Evolutionary conservation across 2,329 filamentous ascomycete genomes (phyloP), one percentile per base, ranked within the genome.

Genomic region (Aspergillus sp.): DNA sequence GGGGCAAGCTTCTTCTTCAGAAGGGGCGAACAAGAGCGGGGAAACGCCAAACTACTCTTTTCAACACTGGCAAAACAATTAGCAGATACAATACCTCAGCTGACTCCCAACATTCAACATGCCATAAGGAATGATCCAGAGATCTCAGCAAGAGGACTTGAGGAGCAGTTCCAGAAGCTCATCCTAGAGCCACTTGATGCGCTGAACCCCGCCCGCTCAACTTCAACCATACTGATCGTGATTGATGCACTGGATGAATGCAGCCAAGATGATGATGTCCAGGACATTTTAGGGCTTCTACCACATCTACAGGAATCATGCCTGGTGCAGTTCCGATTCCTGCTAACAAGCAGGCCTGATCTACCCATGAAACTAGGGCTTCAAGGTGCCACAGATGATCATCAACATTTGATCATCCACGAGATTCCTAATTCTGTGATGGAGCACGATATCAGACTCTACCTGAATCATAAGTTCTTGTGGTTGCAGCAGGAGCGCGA

Each of bases 21-120:
- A 65, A 69, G 64, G 52, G 72, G 70, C 2, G 72, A 75, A 44
- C 59, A 60, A 3, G 71, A 78, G 54, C 68, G 71, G 17, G 65
- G 69, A 3, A 67, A 65, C 32, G 65, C 68, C 1, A 56, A 60
- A n/a, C 64, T 61, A 41, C 64, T 80, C 31, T 68, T 80, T 19
- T 62, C 72, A 0, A 78, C 75, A 0, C 61, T 67, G 11, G n/a
- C 40, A 9, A 46, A 13, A n/a, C 60, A 66, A 29, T 44, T 81
- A 29, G 68, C 71, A 1, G 32, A 19, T 0, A 59, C 52, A 10
- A 52, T 71, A 11, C 70, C 72, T 14, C 38, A 50, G 2, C 40
- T 77, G 1, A 62, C 21, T 4, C 10, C 53, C 34, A 41, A 19
- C 17, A 41, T 69, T 7, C 47, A 49, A 20, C 53, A 62, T n/a